Conservation (phyloP, 352 stramenopile species). For the Pythium brassicae region DNA sequence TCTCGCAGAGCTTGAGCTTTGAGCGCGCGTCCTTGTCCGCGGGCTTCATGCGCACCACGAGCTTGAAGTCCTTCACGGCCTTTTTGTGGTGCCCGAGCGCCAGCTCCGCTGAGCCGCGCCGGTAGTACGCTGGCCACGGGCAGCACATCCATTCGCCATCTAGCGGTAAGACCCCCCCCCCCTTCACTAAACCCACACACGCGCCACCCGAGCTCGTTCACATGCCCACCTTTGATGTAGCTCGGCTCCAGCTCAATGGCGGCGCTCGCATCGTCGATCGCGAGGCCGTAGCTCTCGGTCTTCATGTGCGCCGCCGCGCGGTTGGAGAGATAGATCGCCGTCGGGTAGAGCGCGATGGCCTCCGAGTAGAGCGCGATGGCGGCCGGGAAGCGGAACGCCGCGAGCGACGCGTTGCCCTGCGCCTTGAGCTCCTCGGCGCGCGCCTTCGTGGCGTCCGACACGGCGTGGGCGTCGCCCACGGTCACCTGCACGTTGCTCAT, state of each 20-base stretch:
- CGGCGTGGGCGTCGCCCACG: conserved; percentile 43
- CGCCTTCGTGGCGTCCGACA: conserved; percentile 57
- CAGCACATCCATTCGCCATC: not conserved
- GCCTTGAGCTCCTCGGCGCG: conserved; percentile 78
- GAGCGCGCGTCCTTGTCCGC: conserved; percentile 90
- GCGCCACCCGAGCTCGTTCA: no score
- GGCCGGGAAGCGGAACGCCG: conserved; percentile 73
- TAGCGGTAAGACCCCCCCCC: no score
- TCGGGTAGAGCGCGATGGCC: conserved; percentile 85
- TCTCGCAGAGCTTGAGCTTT: conserved; percentile 97
- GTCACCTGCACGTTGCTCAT: conserved; percentile 34
- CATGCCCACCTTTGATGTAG: conserved; percentile 96
- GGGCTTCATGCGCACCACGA: conserved; percentile 94
- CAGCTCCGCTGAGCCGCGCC: conserved; percentile 94
- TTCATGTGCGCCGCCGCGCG: conserved; percentile 96
- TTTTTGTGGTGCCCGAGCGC: conserved; percentile 96
- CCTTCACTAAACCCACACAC: not conserved
- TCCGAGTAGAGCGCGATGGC: conserved; percentile 88
- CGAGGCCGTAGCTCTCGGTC: conserved; percentile 97
- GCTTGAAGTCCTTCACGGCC: conserved; percentile 96
- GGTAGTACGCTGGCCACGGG: conserved; percentile 90
- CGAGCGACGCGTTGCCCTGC: conserved; percentile 80
- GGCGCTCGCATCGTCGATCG: conserved; percentile 94
- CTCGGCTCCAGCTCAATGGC: conserved; percentile 92
- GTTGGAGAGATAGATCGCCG: conserved; percentile 93